These are phyloP conservation scores for Chaetomiaceae sp. DNA, from an alignment of 2,329 filamentous ascomycete genomes.

Conservation along the genomic window DNA sequence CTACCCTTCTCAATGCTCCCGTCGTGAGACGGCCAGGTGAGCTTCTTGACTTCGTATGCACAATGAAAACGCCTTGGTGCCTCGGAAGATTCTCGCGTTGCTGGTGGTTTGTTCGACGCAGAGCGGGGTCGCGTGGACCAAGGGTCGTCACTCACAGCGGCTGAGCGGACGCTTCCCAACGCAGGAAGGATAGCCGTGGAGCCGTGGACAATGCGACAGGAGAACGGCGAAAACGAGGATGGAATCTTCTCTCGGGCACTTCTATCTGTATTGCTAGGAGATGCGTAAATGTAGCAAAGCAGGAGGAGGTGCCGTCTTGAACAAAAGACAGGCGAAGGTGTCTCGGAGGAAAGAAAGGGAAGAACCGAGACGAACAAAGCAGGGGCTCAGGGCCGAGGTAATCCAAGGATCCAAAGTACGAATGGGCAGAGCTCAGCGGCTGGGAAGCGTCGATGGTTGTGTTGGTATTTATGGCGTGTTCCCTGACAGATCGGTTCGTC, in stretches of 20 bases:
- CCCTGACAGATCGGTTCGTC: constrained; percentile 5
- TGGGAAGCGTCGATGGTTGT: not conserved
- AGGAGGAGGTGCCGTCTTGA: not conserved
- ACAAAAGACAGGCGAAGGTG: not conserved
- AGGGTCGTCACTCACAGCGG: not conserved
- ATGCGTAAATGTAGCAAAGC: too few relatives aligned
- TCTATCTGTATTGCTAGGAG: not conserved
- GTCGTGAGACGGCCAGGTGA: not conserved
- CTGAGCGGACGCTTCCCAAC: constrained; percentile 1
- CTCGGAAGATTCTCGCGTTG: too few relatives aligned
- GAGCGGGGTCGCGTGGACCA: constrained; percentile 22
- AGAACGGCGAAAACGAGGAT: constrained; percentile 7
- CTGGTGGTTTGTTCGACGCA: not conserved
- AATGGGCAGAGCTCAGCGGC: too few relatives aligned
- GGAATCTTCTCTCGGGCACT: not conserved
- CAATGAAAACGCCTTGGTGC: not conserved
- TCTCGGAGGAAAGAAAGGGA: not conserved
- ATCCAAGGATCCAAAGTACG: too few relatives aligned
- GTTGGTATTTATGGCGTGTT: constrained; percentile 8
- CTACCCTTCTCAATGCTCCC: not conserved
- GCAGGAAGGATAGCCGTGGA: constrained; percentile 8
- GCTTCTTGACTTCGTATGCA: not conserved
- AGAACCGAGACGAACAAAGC: not conserved
- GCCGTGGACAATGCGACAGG: not conserved
- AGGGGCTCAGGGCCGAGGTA: not conserved